These are phyloP conservation scores for Retiboletus fuscus DNA, from an alignment of 1,284 basidiomycete species.

Conservation along the genomic window DNA sequence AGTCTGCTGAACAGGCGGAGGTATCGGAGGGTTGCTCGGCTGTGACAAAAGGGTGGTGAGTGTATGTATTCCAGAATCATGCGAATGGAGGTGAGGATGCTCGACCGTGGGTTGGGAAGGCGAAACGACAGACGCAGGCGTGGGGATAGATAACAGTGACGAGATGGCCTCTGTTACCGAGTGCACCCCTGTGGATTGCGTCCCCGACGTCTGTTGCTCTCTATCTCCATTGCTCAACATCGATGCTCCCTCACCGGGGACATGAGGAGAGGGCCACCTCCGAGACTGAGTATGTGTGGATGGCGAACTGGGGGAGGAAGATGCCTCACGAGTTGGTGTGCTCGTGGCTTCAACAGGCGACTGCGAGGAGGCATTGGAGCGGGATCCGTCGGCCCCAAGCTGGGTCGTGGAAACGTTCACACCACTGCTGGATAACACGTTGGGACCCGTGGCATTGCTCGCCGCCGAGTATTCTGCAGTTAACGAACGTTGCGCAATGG, in stretches of 20 bases:
- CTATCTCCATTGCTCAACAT: slow-evolving; percentile 7
- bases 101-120: slow-evolving; percentile 20
- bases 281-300: slow-evolving; percentile 10
- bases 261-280: neutral
- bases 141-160: slow-evolving; percentile 32
- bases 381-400: slow-evolving; percentile 6
- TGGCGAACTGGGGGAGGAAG: slow-evolving; percentile 12
- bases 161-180: slow-evolving; percentile 42
- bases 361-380: neutral
- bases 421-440: slow-evolving; percentile 17
- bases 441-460: slow-evolving; percentile 4
- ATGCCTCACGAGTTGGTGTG: neutral
- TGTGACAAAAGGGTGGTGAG: slow-evolving; percentile 15
- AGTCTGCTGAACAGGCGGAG: slow-evolving; percentile 21
- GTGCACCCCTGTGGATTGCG: slow-evolving; percentile 15
- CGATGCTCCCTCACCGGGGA: neutral
- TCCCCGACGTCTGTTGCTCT: neutral
- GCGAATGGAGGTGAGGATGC: slow-evolving; percentile 13
- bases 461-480: slow-evolving; percentile 15
- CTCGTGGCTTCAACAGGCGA: neutral
- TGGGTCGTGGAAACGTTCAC: slow-evolving; percentile 25
- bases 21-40: slow-evolving; percentile 12
- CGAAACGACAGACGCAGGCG: slow-evolving; percentile 15
- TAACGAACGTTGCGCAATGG: slow-evolving; percentile 17
- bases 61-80: slow-evolving; percentile 27